A percentile compares a stretch with the other conserved stretches of the same genome.
Evolutionary conservation across 2,329 filamentous ascomycete genomes (phyloP).

Genomic region (Phialophora macrospora): DNA sequence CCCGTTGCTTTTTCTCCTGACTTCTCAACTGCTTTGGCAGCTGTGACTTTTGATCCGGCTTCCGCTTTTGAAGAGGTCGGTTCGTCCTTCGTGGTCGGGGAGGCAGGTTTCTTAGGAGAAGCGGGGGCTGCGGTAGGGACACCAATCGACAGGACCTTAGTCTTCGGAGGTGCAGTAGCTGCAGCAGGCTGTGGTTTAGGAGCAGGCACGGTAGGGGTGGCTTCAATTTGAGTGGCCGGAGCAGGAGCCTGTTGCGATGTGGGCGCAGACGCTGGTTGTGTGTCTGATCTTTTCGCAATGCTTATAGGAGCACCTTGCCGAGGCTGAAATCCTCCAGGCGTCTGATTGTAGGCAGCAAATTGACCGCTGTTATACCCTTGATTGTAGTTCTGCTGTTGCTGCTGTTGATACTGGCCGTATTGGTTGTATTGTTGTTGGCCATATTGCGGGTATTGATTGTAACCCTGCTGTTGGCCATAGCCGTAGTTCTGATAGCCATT

Average conservation of each 20-base stretch:
- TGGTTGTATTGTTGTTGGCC: slow-evolving; percentile 52
- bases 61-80: slow-evolving; percentile 59
- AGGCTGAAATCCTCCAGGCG: slow-evolving; percentile 48
- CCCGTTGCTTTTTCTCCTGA: slow-evolving; percentile 74
- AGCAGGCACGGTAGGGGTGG: slow-evolving; percentile 44
- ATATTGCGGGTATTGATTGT: slow-evolving; percentile 62
- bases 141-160: slow-evolving; percentile 77
- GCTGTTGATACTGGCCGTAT: slow-evolving; percentile 52
- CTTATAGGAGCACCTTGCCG: slow-evolving; percentile 53
- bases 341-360: slow-evolving; percentile 51
- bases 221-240: slow-evolving; percentile 51
- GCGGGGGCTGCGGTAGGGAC: slow-evolving; percentile 47
- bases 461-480: slow-evolving; percentile 59
- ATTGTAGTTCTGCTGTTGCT: slow-evolving; percentile 45
- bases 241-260: slow-evolving; percentile 50
- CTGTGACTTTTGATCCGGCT: slow-evolving; percentile 78
- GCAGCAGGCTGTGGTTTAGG: slow-evolving; percentile 37
- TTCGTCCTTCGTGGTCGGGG: slow-evolving; percentile 60
- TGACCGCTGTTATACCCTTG: slow-evolving; percentile 56
- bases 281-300: slow-evolving; percentile 49
- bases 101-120: slow-evolving; percentile 50
- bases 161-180: slow-evolving; percentile 53
- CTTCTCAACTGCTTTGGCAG: slow-evolving; percentile 90
- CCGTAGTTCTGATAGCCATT: slow-evolving; percentile 56
- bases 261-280: slow-evolving; percentile 54